Percentiles rank a stretch among this genome's conserved stretches.
Conservation (phyloP, 805 yeast genomes). For the Blastobotrys americana region DNA sequence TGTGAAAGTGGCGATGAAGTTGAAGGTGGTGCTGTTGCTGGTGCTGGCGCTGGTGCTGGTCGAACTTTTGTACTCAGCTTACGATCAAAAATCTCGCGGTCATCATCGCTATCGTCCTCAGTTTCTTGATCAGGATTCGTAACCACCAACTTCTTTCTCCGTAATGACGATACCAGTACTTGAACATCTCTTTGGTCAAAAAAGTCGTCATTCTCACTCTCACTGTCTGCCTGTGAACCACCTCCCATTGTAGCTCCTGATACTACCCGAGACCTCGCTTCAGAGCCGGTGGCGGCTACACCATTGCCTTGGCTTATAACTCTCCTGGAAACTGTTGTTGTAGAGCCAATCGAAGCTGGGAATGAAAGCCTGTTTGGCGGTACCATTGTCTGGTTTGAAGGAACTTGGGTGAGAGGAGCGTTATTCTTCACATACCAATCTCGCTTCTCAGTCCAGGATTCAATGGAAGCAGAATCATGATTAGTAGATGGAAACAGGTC, state of each 20-base stretch:
- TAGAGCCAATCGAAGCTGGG: not conserved
- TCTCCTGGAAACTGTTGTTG: not conserved
- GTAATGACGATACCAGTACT: constrained; percentile 58
- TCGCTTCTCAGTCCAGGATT: constrained; percentile 22
- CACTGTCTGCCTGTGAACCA: not conserved
- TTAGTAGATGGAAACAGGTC: constrained; percentile 7
- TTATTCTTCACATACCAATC: constrained; percentile 6
- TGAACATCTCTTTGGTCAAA: constrained; percentile 57
- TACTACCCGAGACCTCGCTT: not conserved
- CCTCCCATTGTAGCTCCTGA: too few relatives aligned
- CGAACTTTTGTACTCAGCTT: too few relatives aligned
- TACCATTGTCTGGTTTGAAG: not conserved
- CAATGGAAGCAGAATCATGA: constrained; percentile 17
- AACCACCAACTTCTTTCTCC: constrained; percentile 53
- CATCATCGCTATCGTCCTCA: too few relatives aligned
- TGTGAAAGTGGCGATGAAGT: too few relatives aligned
- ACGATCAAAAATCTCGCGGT: too few relatives aligned
- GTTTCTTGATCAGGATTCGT: constrained; percentile 66
- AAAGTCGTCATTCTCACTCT: constrained; percentile 34
- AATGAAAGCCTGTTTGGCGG: constrained; percentile 1
- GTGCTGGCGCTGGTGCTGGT: too few relatives aligned
- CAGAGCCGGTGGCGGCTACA: not conserved
- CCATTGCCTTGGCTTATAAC: not conserved
- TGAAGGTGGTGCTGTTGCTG: too few relatives aligned
- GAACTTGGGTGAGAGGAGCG: not conserved